Percentiles rank a stretch among this genome's conserved stretches.
Conservation (phyloP, 163 green algal species). For the Coccomyxa subellipsoidea region DNA sequence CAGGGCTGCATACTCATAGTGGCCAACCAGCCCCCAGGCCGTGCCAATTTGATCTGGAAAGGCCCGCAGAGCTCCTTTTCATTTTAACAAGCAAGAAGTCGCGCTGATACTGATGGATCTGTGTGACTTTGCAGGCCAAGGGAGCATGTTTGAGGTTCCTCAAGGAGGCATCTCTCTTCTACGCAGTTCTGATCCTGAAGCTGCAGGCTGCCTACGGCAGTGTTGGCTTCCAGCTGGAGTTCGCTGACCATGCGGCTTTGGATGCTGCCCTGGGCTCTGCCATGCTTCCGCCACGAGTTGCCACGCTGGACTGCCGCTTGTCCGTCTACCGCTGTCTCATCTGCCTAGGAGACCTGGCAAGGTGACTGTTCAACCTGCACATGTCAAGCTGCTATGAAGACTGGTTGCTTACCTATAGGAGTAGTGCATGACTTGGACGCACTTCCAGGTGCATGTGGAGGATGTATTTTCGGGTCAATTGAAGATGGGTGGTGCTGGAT, state of each 20-base stretch:
- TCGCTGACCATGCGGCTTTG: slow-evolving; percentile 6
- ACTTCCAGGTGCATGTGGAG: background rate
- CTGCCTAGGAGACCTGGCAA: slow-evolving; percentile 69
- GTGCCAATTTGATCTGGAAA: too few species aligned
- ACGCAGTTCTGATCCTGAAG: slow-evolving; percentile 42
- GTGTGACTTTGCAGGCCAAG: background rate
- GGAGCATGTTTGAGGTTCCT: slow-evolving; percentile 55
- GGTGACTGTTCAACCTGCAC: slow-evolving; percentile 28
- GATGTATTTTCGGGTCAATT: background rate
- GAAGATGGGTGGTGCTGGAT: background rate
- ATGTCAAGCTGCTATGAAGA: background rate
- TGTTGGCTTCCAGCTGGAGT: slow-evolving; percentile 38
- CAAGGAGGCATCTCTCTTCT: slow-evolving; percentile 55
- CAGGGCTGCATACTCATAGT: too few species aligned
- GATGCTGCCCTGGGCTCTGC: background rate
- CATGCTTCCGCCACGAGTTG: background rate
- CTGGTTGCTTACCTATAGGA: background rate
- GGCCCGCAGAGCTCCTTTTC: too few species aligned
- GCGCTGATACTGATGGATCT: too few species aligned
- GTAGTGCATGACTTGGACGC: background rate
- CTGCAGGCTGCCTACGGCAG: slow-evolving; percentile 56
- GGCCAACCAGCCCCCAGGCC: too few species aligned
- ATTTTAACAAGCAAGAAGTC: too few species aligned
- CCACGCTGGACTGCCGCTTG: slow-evolving; percentile 23
- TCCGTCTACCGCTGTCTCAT: slow-evolving; percentile 70